Evolutionary conservation across 192 early-diverging fungal species (phyloP), one percentile per base, ranked within the genome.

Genomic region (Mortierella alpina): DNA sequence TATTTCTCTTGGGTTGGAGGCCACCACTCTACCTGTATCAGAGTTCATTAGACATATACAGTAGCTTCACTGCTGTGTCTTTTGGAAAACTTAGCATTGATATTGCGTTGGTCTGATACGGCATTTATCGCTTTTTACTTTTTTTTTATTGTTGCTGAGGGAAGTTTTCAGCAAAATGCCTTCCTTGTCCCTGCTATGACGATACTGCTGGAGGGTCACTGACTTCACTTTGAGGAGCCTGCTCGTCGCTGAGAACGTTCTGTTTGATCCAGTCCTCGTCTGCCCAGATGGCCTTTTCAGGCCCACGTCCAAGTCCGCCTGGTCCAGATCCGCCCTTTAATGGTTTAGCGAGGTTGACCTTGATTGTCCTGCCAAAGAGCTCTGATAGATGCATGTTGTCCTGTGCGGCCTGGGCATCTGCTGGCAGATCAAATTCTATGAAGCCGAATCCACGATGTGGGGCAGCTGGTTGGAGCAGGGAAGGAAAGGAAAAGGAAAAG

Each of bases 371-470:
- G 11, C 97, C 97, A 78, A 90, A 92, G 51, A 99, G 83, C 83
- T 99, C 97, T 46, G 93, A 87, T 39, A 91, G 81, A 70, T 95
- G 82, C 96, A 99, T 95, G 87, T 99, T 99, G 75, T 96, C 94
- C 57, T 94, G 90, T n/a, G 98, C 96, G 20, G 93, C 95, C 51
- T 73, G 31, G 4, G 95, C 95, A 85, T 99, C 97, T 44, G 88
- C 91, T 8, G 90, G 72, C 15, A 86, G 81, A 74, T 98, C 97
- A 75, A 94, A 99, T 81, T 98, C 96, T 17, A 99, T 87, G 84
- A 99, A 98, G 13, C 93, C 97, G 80, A 98, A 98, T 11, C 98
- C 98, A 48, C 96, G 90, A 82, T 98, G 97, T 41, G 84, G 84
- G 63, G 91, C 91, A 46, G 71, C 87, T 87, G 52, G 40, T n/a